Evolutionary conservation across 2,329 filamentous ascomycete species (phyloP).

Genomic region (Diaporthe sp.): DNA sequence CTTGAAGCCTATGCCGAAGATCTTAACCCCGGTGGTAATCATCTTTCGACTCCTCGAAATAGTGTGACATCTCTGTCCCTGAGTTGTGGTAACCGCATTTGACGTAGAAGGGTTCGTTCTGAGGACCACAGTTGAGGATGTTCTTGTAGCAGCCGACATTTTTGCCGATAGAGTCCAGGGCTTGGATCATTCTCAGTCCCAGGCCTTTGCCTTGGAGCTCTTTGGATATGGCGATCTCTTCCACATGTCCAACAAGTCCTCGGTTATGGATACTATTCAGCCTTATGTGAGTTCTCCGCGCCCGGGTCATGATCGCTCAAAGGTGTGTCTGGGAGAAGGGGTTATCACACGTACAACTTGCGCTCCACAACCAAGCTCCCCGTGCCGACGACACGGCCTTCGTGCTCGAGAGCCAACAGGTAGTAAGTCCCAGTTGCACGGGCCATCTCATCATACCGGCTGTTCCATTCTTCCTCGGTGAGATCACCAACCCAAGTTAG

Average conservation of each 20-base stretch:
- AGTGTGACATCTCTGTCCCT: constrained; percentile 39
- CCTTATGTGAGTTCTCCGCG: background rate
- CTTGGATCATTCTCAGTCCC: constrained; percentile 81
- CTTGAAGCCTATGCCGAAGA: background rate
- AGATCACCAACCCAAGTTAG: constrained; percentile 84
- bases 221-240: constrained; percentile 85
- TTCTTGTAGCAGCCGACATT: constrained; percentile 85
- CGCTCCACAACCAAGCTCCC: constrained; percentile 83
- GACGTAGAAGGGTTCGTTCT: constrained; percentile 82
- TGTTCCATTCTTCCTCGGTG: constrained; percentile 73
- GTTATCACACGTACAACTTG: constrained; percentile 72
- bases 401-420: constrained; percentile 77
- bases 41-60: constrained; percentile 37
- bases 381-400: constrained; percentile 76
- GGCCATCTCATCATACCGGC: constrained; percentile 73
- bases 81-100: constrained; percentile 42
- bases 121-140: constrained; percentile 83
- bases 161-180: constrained; percentile 79
- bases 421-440: constrained; percentile 69
- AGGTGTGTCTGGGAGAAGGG: background rate
- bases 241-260: constrained; percentile 81
- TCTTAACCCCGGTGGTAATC: constrained; percentile 36
- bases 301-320: background rate
- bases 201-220: constrained; percentile 87
- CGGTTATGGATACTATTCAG: constrained; percentile 72